Conservation (phyloP, 192 early-diverging fungal species). For the Umbelopsis vinacea region DNA sequence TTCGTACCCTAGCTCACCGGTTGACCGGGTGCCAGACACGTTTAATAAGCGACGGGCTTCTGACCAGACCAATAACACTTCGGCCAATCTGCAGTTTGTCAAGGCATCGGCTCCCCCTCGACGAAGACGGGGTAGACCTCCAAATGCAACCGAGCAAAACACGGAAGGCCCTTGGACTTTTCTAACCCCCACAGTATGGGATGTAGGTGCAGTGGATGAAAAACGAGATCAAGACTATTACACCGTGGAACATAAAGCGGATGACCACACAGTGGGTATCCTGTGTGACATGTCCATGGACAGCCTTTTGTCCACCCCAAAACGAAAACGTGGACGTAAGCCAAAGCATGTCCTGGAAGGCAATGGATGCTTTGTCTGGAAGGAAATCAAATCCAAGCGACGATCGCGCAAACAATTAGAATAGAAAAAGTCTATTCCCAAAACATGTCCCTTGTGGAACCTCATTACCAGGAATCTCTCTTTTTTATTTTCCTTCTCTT, state of each 20-base stretch:
- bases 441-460: background rate
- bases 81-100: background rate
- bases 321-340: slow-evolving; percentile 23
- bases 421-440: background rate
- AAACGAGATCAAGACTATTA: slow-evolving; percentile 9
- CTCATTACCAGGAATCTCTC: background rate
- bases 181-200: slow-evolving; percentile 44
- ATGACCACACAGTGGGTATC: slow-evolving; percentile 10
- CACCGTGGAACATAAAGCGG: slow-evolving; percentile 1
- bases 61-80: background rate
- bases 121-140: slow-evolving; percentile 35
- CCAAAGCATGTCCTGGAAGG: slow-evolving; percentile 22
- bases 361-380: slow-evolving; percentile 27
- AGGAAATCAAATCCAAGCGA: slow-evolving; percentile 23
- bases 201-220: slow-evolving; percentile 21
- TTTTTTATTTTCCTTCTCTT: background rate
- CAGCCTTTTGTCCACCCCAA: slow-evolving; percentile 7
- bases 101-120: background rate
- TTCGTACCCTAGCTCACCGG: slow-evolving; percentile 4
- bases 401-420: slow-evolving; percentile 4
- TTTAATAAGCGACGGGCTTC: slow-evolving; percentile 20
- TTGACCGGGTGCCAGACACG: background rate
- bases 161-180: slow-evolving; percentile 36
- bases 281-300: slow-evolving; percentile 18
- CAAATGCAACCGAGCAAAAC: slow-evolving; percentile 24